Evolutionary conservation across 331 rosid genomes (phyloP).

Genomic region (Dryas integrifolia): DNA sequence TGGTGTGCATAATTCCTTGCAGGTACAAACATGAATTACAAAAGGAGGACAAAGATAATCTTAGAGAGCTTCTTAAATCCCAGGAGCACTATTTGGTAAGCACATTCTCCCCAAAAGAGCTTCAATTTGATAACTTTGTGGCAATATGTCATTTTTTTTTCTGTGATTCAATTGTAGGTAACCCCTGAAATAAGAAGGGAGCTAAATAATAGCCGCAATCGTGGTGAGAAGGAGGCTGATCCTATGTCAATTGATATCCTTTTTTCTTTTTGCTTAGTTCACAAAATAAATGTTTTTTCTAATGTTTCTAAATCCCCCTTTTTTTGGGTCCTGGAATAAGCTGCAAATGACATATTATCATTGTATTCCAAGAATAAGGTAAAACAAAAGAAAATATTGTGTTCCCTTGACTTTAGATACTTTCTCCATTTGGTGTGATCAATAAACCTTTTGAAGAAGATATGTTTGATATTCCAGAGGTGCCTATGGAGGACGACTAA

Average conservation of each 20-base stretch:
- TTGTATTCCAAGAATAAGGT: neutral
- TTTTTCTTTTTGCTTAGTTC: constrained; percentile 1
- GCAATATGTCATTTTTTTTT: constrained; percentile 13
- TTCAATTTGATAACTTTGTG: constrained; percentile 15
- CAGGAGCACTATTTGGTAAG: constrained; percentile 79
- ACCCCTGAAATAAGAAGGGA: constrained; percentile 84
- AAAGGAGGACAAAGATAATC: constrained; percentile 63
- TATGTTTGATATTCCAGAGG: constrained; percentile 78
- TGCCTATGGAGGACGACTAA: constrained; percentile 89
- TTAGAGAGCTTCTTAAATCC: constrained; percentile 58
- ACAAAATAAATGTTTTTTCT: neutral
- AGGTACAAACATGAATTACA: constrained; percentile 83
- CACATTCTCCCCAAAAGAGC: constrained; percentile 17
- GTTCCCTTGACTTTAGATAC: constrained; percentile 64
- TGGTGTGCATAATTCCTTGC: constrained; percentile 30
- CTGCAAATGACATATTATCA: neutral
- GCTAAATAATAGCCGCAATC: constrained; percentile 69
- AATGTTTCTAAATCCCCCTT: neutral
- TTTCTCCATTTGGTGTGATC: constrained; percentile 54
- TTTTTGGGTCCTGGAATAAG: neutral
- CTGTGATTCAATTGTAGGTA: constrained; percentile 49
- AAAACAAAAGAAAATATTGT: neutral
- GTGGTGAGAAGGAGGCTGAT: constrained; percentile 86
- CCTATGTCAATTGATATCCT: constrained; percentile 75
- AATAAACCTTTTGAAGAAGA: constrained; percentile 77